phyloP scores from a whole-genome alignment of 2,329 filamentous ascomycete genomes.

The Clarireedia sp. region DNA sequence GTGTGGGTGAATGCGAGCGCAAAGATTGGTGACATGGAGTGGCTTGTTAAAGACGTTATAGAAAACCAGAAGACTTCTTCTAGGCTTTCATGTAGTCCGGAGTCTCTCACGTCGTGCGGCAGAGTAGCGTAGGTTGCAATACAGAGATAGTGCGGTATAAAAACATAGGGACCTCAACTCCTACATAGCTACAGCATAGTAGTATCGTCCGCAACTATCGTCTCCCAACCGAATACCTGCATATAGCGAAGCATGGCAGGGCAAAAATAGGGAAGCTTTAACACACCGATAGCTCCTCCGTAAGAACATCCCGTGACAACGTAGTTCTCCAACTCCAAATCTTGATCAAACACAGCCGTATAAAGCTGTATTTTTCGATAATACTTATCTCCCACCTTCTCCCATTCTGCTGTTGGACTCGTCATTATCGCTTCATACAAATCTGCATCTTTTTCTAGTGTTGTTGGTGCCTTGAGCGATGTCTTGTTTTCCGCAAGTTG shows the following conservation, averaged over 20 bases:
- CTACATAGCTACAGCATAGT: too few species aligned
- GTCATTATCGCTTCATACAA: slow-evolving; percentile 19
- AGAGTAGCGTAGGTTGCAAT: too few species aligned
- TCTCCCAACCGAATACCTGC: too few species aligned
- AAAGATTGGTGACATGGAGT: too few species aligned
- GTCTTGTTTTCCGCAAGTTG: neutral
- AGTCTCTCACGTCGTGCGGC: too few species aligned
- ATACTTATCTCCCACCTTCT: slow-evolving; percentile 84
- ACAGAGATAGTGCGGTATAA: too few species aligned
- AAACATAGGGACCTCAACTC: too few species aligned
- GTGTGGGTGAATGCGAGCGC: neutral
- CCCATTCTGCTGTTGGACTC: slow-evolving; percentile 65
- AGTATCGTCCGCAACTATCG: too few species aligned
- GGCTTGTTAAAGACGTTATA: too few species aligned
- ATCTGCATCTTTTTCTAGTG: slow-evolving; percentile 2
- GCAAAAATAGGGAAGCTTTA: slow-evolving; percentile 1
- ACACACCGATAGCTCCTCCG: slow-evolving; percentile 79
- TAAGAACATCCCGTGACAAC: slow-evolving; percentile 86
- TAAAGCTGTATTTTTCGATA: slow-evolving; percentile 94
- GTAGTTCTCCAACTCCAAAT: slow-evolving; percentile 92
- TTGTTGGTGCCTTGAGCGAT: slow-evolving; percentile 5
- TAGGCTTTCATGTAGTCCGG: too few species aligned
- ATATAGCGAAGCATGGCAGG: too few species aligned
- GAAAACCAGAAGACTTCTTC: too few species aligned
- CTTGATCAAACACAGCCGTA: slow-evolving; percentile 84